Base-by-base conservation (phyloP, 179 eudicot species). In the Camellia oleifera region DNA sequence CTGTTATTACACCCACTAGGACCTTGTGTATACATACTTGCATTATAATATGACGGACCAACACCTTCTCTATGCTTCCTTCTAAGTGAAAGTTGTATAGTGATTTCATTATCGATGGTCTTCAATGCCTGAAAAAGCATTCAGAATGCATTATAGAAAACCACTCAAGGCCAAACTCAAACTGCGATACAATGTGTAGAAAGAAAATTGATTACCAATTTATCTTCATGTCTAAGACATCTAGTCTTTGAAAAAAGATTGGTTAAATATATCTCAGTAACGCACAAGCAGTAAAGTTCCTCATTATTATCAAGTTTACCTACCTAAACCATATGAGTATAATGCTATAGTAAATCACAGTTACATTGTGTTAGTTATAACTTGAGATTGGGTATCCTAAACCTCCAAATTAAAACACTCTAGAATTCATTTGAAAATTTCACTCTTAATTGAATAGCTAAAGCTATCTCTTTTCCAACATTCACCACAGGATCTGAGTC, bases 91-190 rank as follows among this genome's bases (percentile, higher is more conserved):
- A 93, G 91, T 79, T 88, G 93, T 63, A 90, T 96, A 23, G 90
- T 84, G 76, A 93, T 90, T 71, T 93, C 97, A 32, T 84, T 88
- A 74, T 93, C 97, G 78, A 93, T 88, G 46, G 90, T 91, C 82
- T 94, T 90, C 60, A 92, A 82, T 46, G 92, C 97, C 97, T 94
- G 86, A n/a, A 76, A 75, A 58, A 75, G 52, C 67, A 75, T 67
- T 67, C 48, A 12, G 23, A 26, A 26, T 65, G 69, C 45, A 65
- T 65, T 26, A 65, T 65, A 5, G 26, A 26, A 63, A 65, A 26
- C 40, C 69, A 65, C 42, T 26, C 1, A 40, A 12, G 70, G 70
- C 46, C 46, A 40, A 32, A 8, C 23, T 67, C 48, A 11, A 67
- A 67, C 46, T 67, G n/a, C 48, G 48, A 54, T 9, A 54, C 58